These are phyloP conservation scores for Centella asiatica DNA, from an alignment of 129 eudicot species.

Conservation along the genomic window DNA sequence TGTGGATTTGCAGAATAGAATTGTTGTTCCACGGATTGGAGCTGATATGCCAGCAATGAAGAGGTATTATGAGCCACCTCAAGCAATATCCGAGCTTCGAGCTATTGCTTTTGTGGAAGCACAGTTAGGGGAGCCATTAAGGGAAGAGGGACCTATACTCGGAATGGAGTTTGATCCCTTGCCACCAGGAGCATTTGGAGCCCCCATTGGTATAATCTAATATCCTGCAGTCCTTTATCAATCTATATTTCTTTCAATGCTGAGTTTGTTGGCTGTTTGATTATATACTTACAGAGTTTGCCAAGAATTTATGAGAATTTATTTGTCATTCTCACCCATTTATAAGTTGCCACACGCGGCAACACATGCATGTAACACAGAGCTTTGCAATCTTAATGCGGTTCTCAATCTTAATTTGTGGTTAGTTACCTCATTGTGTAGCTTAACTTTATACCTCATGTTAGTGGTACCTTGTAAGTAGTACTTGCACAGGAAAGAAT, in stretches of 20 bases:
- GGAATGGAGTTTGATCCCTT: constrained; percentile 98
- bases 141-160: constrained; percentile 83
- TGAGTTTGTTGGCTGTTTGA: not conserved
- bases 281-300: not conserved
- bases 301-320: too few species aligned
- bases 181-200: constrained; percentile 98
- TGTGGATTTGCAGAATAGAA: constrained; percentile 27
- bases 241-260: not conserved
- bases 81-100: constrained; percentile 52
- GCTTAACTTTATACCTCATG: too few species aligned
- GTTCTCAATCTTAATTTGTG: too few species aligned
- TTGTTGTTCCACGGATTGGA: constrained; percentile 30
- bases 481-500: too few species aligned
- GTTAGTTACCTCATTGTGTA: too few species aligned
- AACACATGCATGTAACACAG: too few species aligned
- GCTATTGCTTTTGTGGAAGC: constrained; percentile 88
- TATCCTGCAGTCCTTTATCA: not conserved
- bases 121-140: constrained; percentile 75
- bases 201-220: constrained; percentile 57
- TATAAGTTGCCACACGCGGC: too few species aligned
- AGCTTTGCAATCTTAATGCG: too few species aligned
- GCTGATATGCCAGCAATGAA: constrained; percentile 51
- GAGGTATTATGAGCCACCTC: constrained; percentile 70
- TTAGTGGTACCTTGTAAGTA: too few species aligned
- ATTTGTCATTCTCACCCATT: not conserved